Evolutionary conservation across 208 protist genomes (phyloP), one percentile per base, ranked within the genome.

Genomic region (Leishmania arabica): DNA sequence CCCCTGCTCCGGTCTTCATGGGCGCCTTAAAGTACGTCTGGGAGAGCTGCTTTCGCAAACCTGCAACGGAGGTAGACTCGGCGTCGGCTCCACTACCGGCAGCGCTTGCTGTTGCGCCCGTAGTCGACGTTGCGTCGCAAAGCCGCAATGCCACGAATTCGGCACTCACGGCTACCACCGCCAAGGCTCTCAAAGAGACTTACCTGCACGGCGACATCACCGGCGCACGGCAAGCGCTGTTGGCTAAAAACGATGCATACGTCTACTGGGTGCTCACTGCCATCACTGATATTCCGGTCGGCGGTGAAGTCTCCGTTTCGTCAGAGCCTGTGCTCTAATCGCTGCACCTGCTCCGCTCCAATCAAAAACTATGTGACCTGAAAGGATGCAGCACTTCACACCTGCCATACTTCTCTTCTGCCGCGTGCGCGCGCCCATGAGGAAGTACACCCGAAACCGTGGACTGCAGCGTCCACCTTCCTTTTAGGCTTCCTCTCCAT

Each of bases 1-100:
- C 87, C 8, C 87, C 87, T 17, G 69, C 64, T 15, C 71, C 73
- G 0, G 21, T 82, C 4, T 86, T 88, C 40, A 37, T 83, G n/a
- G 84, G 84, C 0, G 84, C 87, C 27, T 27, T 83, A 42, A 72
- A 65, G 19, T 90, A 90, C 77, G 82, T 83, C 15, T 62, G 66
- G 2, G 56, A 68, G 15, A 80, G 66, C 17, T 64, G 71, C 0
- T 85, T 88, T 40, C 69, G 58, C 56, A 89, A 83, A 64, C 77
- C 76, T 34, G 34, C 53, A n/a, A 60, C 58, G 3, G 49, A n/a
- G 49, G 56, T 11, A 24, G 37, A 2, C 3, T 19, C 47, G n/a
- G 40, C 40, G 37, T 9, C 54, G 1, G 60, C 80, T 15, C 15
- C 77, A 37, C 37, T 53, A 51, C 58, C 64, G 15, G 15, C 74